These are phyloP conservation scores for Phytophthora vignae DNA, from an alignment of 352 stramenopile species.

Conservation along the genomic window DNA sequence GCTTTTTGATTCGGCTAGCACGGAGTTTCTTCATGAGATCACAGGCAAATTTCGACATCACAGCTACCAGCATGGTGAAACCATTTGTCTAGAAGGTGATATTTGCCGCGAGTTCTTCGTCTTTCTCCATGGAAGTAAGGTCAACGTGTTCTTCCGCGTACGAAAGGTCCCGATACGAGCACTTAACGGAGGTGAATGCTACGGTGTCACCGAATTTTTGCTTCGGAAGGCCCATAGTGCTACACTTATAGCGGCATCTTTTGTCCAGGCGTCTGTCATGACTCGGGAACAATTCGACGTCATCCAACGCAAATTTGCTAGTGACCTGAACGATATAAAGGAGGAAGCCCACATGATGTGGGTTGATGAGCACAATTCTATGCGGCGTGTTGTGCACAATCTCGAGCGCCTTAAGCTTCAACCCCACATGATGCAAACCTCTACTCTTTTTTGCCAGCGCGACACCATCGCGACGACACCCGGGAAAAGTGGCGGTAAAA, in stretches of 20 bases:
- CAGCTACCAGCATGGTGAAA: constrained; percentile 77
- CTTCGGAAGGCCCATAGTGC: constrained; percentile 51
- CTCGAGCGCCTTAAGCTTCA: constrained; percentile 65
- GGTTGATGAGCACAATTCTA: constrained; percentile 46
- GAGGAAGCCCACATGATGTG: constrained; percentile 50
- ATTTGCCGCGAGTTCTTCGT: constrained; percentile 77
- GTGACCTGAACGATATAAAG: constrained; percentile 61
- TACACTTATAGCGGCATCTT: constrained; percentile 59
- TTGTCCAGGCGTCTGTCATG: constrained; percentile 74
- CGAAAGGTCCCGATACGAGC: constrained; percentile 59
- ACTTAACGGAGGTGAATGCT: constrained; percentile 69
- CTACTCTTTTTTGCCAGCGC: constrained; percentile 64
- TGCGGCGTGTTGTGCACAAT: constrained; percentile 51
- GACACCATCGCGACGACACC: constrained; percentile 25
- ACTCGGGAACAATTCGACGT: constrained; percentile 75
- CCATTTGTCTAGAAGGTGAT: constrained; percentile 75
- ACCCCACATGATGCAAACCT: constrained; percentile 56
- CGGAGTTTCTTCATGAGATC: constrained; percentile 77
- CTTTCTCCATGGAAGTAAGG: constrained; percentile 58
- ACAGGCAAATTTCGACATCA: constrained; percentile 82
- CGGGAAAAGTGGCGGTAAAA: neutral
- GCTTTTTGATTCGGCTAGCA: constrained; percentile 66
- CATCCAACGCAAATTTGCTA: constrained; percentile 65
- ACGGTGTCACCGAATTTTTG: constrained; percentile 78
- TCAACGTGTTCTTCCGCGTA: constrained; percentile 67